Base-by-base conservation (phyloP, 2,329 filamentous ascomycete species). In the Aspergillus felis region DNA sequence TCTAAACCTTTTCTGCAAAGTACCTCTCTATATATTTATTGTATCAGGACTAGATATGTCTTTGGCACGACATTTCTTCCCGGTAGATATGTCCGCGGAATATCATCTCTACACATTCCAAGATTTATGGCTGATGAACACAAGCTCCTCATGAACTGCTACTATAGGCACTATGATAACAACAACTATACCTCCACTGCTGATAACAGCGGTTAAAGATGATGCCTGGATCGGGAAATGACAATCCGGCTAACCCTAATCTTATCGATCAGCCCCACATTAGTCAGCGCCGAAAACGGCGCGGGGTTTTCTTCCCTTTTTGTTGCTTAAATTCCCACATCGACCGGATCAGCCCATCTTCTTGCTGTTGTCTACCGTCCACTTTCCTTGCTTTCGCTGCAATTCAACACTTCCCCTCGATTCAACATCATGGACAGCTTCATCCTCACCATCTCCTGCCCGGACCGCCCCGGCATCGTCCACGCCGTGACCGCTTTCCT, bases 391-490 rank as follows among this genome's bases (percentile, higher is more conserved):
- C 9, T 4, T 29, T 12, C 28, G 10, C 4, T 10, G 10, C 28
- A 53, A 62, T 68, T 68, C 68, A 71, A 69, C 67, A 67, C 58
- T 56, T 32, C 29, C 41, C 25, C 51, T 48, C 32, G 50, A 52
- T 58, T 52, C 55, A 57, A 74, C 44, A 47, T 47, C 44, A 47
- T 74, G 70, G 68, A 82, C 65, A 85, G 87, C 71, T 84, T 89
- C 76, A 87, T 90, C 71, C 84, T 94, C 66, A 93, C 90, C 28
- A 82, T 94, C 61, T 91, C 89, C 54, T 93, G 90, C 78, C 89
- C 90, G 54, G 90, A 94, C 79, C 88, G 89, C 78, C 84, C 90
- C 27, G 90, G 90, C 72, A 93, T 94, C 71, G 88, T 94, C 61
- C 89, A 93, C 74, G 88, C 89, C 56, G 90, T 94, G 64, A 93